phyloP scores from a whole-genome alignment of 176 grass and related monocot genomes.

The barley (Hordeum vulgare) region DNA sequence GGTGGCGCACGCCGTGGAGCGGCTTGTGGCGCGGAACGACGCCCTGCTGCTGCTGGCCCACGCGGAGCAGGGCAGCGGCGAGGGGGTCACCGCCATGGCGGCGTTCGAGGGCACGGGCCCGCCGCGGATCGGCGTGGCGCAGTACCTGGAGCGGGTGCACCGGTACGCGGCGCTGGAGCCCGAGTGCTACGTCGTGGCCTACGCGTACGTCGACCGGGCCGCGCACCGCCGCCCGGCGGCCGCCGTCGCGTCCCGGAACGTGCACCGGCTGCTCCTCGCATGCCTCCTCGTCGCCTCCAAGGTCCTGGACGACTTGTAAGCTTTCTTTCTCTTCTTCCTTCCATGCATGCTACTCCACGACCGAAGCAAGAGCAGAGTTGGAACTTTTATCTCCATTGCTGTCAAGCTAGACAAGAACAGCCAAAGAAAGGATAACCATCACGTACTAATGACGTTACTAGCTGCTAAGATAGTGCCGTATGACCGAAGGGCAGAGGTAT shows the following conservation, averaged over 20 bases:
- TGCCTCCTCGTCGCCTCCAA: constrained; percentile 89
- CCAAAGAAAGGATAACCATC: background rate
- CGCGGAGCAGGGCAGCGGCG: background rate
- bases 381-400: background rate
- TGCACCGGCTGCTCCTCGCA: constrained; percentile 72
- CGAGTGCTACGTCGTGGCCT: constrained; percentile 72
- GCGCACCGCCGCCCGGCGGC: constrained; percentile 56
- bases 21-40: constrained; percentile 81
- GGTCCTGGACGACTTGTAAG: constrained; percentile 86
- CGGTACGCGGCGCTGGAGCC: constrained; percentile 61
- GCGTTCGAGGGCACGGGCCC: constrained; percentile 45
- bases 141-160: constrained; percentile 85
- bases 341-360: background rate
- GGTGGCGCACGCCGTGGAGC: constrained; percentile 49
- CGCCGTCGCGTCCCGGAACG: constrained; percentile 57
- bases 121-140: constrained; percentile 59
- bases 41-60: background rate
- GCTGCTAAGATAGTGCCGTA: background rate
- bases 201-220: constrained; percentile 61
- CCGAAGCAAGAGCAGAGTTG: background rate
- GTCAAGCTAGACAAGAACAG: background rate
- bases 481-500: background rate
- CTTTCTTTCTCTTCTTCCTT: background rate
- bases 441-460: background rate
- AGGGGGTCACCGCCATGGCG: constrained; percentile 4